Evolutionary conservation across 2,329 filamentous ascomycete species (phyloP).

Genomic region (Penicillium sp.): DNA sequence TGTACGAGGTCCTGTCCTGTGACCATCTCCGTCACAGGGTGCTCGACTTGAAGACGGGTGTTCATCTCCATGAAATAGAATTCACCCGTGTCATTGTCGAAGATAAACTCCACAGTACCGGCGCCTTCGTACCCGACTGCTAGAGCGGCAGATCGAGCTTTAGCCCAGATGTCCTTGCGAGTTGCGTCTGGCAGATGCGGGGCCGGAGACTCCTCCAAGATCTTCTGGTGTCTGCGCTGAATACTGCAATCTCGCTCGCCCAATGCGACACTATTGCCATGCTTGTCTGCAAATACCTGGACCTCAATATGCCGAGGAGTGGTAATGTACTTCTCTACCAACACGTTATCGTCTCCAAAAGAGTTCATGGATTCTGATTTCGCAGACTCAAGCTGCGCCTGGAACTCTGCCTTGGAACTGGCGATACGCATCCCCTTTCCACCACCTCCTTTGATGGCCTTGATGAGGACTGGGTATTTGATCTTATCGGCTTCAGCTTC

Average conservation of each 20-base stretch:
- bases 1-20: conserved; percentile 79
- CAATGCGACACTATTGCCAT: conserved; percentile 63
- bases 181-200: conserved; percentile 60
- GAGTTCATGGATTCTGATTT: conserved; percentile 64
- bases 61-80: conserved; percentile 75
- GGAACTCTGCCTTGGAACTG: conserved; percentile 57
- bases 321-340: conserved; percentile 68
- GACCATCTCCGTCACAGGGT: conserved; percentile 85
- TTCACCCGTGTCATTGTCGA: conserved; percentile 64
- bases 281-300: conserved; percentile 65
- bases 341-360: conserved; percentile 65
- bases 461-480: conserved; percentile 64
- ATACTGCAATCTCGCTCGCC: conserved; percentile 67
- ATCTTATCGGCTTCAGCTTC: conserved; percentile 72
- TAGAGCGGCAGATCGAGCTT: conserved; percentile 61
- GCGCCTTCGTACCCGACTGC: conserved; percentile 66
- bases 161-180: conserved; percentile 64
- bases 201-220: conserved; percentile 65
- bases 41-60: conserved; percentile 89
- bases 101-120: conserved; percentile 68
- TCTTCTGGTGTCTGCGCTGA: conserved; percentile 65
- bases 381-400: conserved; percentile 61
- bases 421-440: conserved; percentile 71
- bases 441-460: conserved; percentile 64
- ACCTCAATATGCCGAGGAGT: conserved; percentile 67